phyloP scores from a whole-genome alignment of 1,284 basidiomycete genomes.

The Trametes hirsuta region DNA sequence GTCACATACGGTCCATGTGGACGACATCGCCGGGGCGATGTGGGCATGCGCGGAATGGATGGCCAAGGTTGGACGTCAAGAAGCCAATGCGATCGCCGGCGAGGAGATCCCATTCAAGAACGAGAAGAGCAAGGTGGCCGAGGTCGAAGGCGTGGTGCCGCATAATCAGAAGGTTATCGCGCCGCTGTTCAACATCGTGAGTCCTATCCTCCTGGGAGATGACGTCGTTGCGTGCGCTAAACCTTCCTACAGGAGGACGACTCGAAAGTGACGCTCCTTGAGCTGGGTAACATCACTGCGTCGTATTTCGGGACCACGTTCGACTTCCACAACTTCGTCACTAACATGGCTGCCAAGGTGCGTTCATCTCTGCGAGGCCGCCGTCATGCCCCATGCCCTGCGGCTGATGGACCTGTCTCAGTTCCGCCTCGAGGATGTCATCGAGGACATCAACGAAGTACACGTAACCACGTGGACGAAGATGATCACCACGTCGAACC shows the following conservation, averaged over 20 bases:
- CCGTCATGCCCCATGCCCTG: too few species aligned
- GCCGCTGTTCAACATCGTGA: conserved; percentile 83
- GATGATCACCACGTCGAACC: conserved; percentile 77
- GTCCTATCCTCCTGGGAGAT: conserved; percentile 20
- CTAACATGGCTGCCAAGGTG: conserved; percentile 72
- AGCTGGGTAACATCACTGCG: conserved; percentile 73
- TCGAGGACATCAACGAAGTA: conserved; percentile 88
- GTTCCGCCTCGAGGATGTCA: conserved; percentile 67
- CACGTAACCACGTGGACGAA: conserved; percentile 86
- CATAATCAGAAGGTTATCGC: conserved; percentile 62
- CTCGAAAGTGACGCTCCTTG: conserved; percentile 74
- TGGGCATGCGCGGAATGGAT: conserved; percentile 83
- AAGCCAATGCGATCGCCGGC: conserved; percentile 67
- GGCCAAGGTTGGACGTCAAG: conserved; percentile 54
- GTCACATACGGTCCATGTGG: conserved; percentile 78
- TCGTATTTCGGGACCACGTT: conserved; percentile 83
- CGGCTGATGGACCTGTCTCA: conserved; percentile 21
- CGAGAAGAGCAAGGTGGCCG: conserved; percentile 66
- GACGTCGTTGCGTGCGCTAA: background rate
- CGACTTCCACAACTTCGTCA: conserved; percentile 80
- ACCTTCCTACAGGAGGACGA: conserved; percentile 68
- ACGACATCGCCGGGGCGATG: conserved; percentile 76
- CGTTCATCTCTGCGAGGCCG: conserved; percentile 10
- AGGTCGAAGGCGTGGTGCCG: conserved; percentile 63
- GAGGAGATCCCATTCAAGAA: conserved; percentile 73